phyloP scores from a whole-genome alignment of 2,329 filamentous ascomycete genomes.

The Colletotrichum paranaense region DNA sequence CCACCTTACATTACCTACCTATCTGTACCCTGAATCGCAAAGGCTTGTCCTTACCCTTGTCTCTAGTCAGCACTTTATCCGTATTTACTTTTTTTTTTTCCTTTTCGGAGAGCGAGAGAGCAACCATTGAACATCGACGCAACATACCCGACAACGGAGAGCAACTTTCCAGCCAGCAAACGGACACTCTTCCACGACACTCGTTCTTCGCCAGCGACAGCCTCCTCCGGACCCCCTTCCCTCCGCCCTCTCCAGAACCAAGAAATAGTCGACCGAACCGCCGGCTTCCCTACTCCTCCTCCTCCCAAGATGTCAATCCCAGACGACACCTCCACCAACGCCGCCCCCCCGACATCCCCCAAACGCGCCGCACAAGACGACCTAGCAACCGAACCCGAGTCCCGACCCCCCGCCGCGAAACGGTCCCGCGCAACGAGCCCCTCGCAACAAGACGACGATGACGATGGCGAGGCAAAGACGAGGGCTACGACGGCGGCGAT shows the following conservation, averaged over 20 bases:
- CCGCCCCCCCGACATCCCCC: not conserved
- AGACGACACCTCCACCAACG: not conserved
- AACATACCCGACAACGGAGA: too few species aligned
- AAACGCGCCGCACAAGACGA: conserved; percentile 20
- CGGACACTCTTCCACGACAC: too few species aligned
- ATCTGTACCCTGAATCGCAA: too few species aligned
- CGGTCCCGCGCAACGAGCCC: conserved; percentile 22
- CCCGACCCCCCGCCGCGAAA: conserved; percentile 1
- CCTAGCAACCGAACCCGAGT: not conserved
- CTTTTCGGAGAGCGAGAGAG: too few species aligned
- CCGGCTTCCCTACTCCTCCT: not conserved
- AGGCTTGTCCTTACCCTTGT: not conserved
- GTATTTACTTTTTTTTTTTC: not conserved
- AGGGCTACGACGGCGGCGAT: conserved; percentile 11
- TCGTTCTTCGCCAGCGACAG: not conserved
- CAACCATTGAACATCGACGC: not conserved
- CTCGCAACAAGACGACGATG: not conserved
- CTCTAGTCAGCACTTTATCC: not conserved
- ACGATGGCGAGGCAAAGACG: conserved; percentile 2
- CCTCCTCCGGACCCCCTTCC: too few species aligned
- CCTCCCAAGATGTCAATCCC: not conserved
- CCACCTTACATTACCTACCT: not conserved
- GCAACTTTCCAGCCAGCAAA: too few species aligned
- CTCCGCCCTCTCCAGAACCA: too few species aligned
- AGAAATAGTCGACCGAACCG: not conserved